Base-by-base conservation (phyloP, 192 early-diverging fungal genomes). In the Linnemannia exigua region DNA sequence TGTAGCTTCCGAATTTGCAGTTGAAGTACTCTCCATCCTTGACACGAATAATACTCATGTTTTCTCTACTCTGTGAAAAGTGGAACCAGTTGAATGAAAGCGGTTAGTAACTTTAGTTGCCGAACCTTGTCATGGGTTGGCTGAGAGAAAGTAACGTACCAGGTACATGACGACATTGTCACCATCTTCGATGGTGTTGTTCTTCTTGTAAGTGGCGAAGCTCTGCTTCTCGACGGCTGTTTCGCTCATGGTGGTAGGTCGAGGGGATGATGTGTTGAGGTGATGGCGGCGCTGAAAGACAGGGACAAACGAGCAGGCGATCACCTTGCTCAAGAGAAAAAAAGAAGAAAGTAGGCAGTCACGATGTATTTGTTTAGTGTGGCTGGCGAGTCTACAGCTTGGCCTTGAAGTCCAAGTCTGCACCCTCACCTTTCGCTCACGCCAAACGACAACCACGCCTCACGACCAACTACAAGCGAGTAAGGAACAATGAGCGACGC, bases 1-100 rank as follows among this genome's bases (percentile, higher is more conserved):
- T 88, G 76, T 96, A 99, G 61, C 75, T 84, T 37, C 98, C 98
- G 81, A 91, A 97, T 79, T 92, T 91, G 89, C 96, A 98, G 87
- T 94, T 93, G 75, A 93, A 93, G 22, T 90, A 72, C 36, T 88
- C 89, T 41, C 92, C 96, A 5, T 89, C 58, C 54, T 88, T 91
- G 6, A 98, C 86, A 7, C 87, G 87, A 31, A 96, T 79, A 41
- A 93, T 88, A 41, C 79, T 88, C 92, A 97, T 95, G 75, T 89
- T 92, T 54, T 95, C 92, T 76, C 93, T 94, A 35, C 89, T 92
- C 95, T 97, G 70, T 33, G 3, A 14, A 20, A 3, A 25, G 5
- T 3, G 19, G 22, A 54, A 22, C 2, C 22, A 2, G 37, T 74
- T 11, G 25, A 41, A 25, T 11, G 15, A 36, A 17, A 19, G 19